Base-by-base conservation (phyloP, 495 filamentous ascomycete species). In the Penicillium daleae region DNA sequence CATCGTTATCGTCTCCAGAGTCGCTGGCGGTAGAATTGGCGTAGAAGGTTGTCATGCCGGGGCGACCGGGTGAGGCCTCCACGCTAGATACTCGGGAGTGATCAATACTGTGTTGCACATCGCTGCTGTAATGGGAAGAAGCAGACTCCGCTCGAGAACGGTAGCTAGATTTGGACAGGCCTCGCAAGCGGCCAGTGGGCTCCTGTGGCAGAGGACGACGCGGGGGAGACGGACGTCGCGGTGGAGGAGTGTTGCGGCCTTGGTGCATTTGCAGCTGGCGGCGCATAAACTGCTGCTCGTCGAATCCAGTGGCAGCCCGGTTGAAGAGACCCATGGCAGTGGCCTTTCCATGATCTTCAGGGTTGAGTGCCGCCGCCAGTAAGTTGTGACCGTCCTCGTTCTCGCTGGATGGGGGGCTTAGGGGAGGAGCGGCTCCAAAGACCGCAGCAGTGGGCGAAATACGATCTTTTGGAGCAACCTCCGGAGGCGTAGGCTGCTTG, bases 261-360 rank as follows among this genome's bases (percentile, higher is more conserved):
- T 90, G 85, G 56, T 92, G 90, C 76, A 95, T 83, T 68, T 90
- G 88, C 33, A 90, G 72, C 65, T 96, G 91, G 33, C 93, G 87
- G 66, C 93, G 88, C 9, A 89, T 85, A 60, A 93, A 97, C 66
- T 91, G 90, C 39, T 89, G 86, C 66, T 97, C 93, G 66, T 95
- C 90, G 57, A 93, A 97, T 9, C 84, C 80, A 42, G 88, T 84
- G 22, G 73, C 77, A 2, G 93, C 91, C 64, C 92, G 92, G 57
- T 93, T 89, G 77, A 96, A 96, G 1, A 92, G 82, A 17, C 91
- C 91, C 74, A 92, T 82, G 5, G 91, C 91, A 0, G 93, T 96
- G 13, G 93, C 91, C 74, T 96, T 96, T 21, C 91, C 92, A 42
- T 85, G 78, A 64, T 97, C 92, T 62, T 88, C 88, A 0, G 91